phyloP scores from a whole-genome alignment of 1,284 basidiomycete genomes.

The Malassezia japonica region DNA sequence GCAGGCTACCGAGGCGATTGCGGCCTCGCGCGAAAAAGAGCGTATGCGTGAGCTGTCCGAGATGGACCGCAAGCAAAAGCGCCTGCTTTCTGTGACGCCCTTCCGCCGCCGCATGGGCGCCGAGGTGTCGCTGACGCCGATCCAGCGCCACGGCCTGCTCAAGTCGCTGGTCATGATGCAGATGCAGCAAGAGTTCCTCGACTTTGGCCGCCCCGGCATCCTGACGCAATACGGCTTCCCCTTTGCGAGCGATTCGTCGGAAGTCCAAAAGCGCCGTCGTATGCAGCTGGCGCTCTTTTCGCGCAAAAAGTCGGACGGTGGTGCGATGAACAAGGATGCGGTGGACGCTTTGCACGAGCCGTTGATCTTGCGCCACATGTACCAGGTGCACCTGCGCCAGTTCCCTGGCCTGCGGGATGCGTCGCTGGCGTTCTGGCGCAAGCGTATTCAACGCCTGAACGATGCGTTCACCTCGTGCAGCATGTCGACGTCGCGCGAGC shows the following conservation, averaged over 20 bases:
- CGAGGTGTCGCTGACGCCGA: conserved; percentile 22
- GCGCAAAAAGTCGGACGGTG: conserved; percentile 14
- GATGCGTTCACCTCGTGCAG: conserved; percentile 37
- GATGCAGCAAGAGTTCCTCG: conserved; percentile 38
- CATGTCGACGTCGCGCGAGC: conserved; percentile 36
- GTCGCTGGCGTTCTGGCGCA: conserved; percentile 39
- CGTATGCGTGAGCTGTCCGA: conserved; percentile 14
- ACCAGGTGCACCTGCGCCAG: conserved; percentile 36
- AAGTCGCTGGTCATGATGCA: conserved; percentile 43
- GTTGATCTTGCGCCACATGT: conserved; percentile 41
- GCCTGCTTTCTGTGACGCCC: conserved; percentile 12
- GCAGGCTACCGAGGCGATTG: background rate
- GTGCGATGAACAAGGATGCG: conserved; percentile 10
- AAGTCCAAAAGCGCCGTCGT: background rate
- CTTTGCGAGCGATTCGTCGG: conserved; percentile 17
- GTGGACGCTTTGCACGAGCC: conserved; percentile 34
- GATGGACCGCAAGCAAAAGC: conserved; percentile 16
- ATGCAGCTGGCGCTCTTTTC: background rate
- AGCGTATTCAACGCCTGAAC: conserved; percentile 41
- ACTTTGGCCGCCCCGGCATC: conserved; percentile 36
- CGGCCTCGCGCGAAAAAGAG: conserved; percentile 8
- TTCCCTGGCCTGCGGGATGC: conserved; percentile 40
- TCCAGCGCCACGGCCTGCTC: conserved; percentile 43
- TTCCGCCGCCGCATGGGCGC: conserved; percentile 9
- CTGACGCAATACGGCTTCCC: conserved; percentile 43